Evolutionary conservation across 305 asterid species (phyloP), one percentile per base, ranked within the genome.

Genomic region (Fraxinus nigra): DNA sequence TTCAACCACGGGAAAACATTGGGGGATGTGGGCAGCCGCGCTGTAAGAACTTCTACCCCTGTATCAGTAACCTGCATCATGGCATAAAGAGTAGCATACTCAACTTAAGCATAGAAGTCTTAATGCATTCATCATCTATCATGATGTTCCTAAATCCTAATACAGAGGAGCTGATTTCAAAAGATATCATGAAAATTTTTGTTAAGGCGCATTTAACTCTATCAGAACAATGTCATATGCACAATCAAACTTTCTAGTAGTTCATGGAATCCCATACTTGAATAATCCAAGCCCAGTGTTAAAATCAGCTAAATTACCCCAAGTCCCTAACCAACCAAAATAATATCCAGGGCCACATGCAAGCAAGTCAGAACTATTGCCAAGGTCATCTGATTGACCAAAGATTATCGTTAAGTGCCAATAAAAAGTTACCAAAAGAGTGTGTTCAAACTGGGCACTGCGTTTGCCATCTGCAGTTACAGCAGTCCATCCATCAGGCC

Each of bases 401-500:
- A 14, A 78, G 75, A 61, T 22, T 35, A 3, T 24, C 9, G 3
- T 37, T 38, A 61, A 28, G 61, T 30, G 70, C 18, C 65, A 11
- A 20, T 35, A 14, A 4, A 30, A 18, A 59, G 69, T 86, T 89
- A 96, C 99, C 98, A 94, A 85, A 84, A 94, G 97, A 0, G 99
- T 93, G 84, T 96, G 99, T 82, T 96, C 98, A 86, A 96, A 96
- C 83, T 96, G 99, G 54, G 98, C 98, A 85, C 98, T 94, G 85
- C 97, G 91, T 88, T 90, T 93, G 59, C 99, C 99, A 84, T 96
- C 99, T 4, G 96, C 94, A 72, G 99, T 94, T 77, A 92, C 99
- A 77, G 84, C 88, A 78, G 99, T 94, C 99, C 99, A 96, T 80
- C 99, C 99, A 90, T 96, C 98, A 38, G 99, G 97, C 99, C 99